Conservation (phyloP, 2,329 filamentous ascomycete species). For the Aspergillus aculeatus region DNA sequence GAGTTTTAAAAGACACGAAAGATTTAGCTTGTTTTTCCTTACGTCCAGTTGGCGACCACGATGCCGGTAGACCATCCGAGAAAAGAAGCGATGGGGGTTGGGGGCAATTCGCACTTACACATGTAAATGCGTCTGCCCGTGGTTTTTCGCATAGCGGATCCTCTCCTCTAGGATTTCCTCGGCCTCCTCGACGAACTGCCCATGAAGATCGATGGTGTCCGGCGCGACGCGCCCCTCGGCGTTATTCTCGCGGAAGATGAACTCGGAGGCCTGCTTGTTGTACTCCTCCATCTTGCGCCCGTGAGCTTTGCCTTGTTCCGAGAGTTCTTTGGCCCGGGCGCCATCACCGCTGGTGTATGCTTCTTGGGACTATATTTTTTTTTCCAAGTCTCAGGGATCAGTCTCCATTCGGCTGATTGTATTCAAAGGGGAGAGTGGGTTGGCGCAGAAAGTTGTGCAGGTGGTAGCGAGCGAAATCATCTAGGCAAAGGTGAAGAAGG, state of each 20-base stretch:
- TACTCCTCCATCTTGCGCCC: conserved; percentile 81
- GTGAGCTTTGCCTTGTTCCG: conserved; percentile 80
- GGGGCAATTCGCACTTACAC: conserved; percentile 53
- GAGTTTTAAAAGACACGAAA: background rate
- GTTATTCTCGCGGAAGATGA: conserved; percentile 95
- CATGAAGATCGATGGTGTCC: conserved; percentile 92
- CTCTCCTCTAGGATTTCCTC: conserved; percentile 84
- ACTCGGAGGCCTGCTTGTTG: conserved; percentile 88
- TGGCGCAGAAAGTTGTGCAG: background rate
- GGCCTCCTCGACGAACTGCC: conserved; percentile 91
- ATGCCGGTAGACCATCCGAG: too few species aligned
- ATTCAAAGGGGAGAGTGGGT: background rate
- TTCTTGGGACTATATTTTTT: conserved; percentile 58
- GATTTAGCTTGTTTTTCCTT: background rate
- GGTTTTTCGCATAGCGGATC: conserved; percentile 71
- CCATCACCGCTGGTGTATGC: conserved; percentile 85
- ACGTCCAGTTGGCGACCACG: too few species aligned
- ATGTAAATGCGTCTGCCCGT: conserved; percentile 79
- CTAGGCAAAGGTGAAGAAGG: background rate
- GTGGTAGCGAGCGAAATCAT: background rate
- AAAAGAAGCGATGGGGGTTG: too few species aligned
- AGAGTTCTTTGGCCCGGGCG: conserved; percentile 76
- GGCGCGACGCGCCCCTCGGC: conserved; percentile 67
- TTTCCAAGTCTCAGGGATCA: conserved; percentile 24
- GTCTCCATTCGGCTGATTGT: background rate